A percentile compares a stretch with the other conserved stretches of the same genome.
phyloP scores from a whole-genome alignment of 352 stramenopile genomes.

The Pythium pyrilobum region DNA sequence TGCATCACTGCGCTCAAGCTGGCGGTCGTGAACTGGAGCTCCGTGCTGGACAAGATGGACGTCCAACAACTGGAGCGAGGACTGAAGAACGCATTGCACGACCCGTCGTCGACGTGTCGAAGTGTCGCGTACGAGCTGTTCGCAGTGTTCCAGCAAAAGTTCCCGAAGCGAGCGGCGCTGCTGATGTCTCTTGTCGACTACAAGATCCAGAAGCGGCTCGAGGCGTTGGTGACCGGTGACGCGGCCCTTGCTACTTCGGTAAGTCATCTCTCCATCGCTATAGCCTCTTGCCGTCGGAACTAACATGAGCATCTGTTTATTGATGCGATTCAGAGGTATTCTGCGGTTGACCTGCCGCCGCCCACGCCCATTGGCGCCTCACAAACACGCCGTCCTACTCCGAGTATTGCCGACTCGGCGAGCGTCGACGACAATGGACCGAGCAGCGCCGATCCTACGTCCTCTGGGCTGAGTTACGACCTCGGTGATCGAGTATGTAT shows the following conservation, averaged over 20 bases:
- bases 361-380: not conserved
- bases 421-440: slow-evolving; percentile 45
- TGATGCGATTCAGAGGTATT: not conserved
- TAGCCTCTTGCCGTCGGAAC: no score
- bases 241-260: slow-evolving; percentile 8
- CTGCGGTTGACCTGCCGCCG: not conserved
- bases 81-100: slow-evolving; percentile 63
- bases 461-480: slow-evolving; percentile 36
- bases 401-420: slow-evolving; percentile 21
- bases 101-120: slow-evolving; percentile 71
- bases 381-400: not conserved
- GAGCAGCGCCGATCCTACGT: not conserved
- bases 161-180: slow-evolving; percentile 65
- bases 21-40: slow-evolving; percentile 54
- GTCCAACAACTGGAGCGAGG: slow-evolving; percentile 78
- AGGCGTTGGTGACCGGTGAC: slow-evolving; percentile 37
- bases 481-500: slow-evolving; percentile 77
- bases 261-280: not conserved
- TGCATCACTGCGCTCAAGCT: slow-evolving; percentile 63
- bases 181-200: slow-evolving; percentile 70
- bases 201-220: slow-evolving; percentile 79
- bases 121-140: slow-evolving; percentile 68
- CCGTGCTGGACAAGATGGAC: slow-evolving; percentile 72
- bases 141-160: slow-evolving; percentile 63
- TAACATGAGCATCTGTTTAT: no score